Conservation (phyloP, 2,329 filamentous ascomycete species). For the Colletotrichum sp. region DNA sequence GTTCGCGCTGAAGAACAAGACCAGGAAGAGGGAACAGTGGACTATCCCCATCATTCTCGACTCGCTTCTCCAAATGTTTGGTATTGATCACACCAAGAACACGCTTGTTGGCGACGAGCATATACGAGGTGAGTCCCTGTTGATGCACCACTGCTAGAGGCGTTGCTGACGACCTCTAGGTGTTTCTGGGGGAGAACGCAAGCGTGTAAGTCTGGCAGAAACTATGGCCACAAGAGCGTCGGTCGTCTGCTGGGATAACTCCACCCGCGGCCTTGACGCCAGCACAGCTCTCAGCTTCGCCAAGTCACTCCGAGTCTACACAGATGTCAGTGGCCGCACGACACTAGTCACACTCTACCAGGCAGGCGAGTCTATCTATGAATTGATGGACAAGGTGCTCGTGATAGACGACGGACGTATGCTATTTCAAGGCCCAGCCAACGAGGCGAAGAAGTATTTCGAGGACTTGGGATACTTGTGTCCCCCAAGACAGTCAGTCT, state of each 20-base stretch:
- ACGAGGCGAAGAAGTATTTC: constrained; percentile 75
- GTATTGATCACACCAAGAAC: constrained; percentile 75
- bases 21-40: constrained; percentile 66
- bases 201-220: constrained; percentile 81
- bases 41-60: constrained; percentile 73
- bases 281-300: constrained; percentile 81
- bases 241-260: constrained; percentile 82
- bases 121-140: constrained; percentile 58
- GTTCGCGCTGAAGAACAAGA: constrained; percentile 79
- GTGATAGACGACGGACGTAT: constrained; percentile 78
- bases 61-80: constrained; percentile 78
- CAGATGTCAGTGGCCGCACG: constrained; percentile 72
- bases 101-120: constrained; percentile 78
- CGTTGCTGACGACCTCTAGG: neutral
- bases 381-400: constrained; percentile 77
- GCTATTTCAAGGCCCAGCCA: constrained; percentile 74
- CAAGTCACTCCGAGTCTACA: constrained; percentile 73
- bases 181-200: constrained; percentile 81
- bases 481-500: constrained; percentile 49
- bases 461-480: constrained; percentile 73
- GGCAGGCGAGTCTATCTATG: constrained; percentile 48
- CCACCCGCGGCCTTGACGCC: constrained; percentile 79
- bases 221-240: constrained; percentile 76
- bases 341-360: constrained; percentile 49
- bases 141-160: too few species aligned